phyloP scores from a whole-genome alignment of 495 filamentous ascomycete genomes.

The Aspergillus bridgeri region DNA sequence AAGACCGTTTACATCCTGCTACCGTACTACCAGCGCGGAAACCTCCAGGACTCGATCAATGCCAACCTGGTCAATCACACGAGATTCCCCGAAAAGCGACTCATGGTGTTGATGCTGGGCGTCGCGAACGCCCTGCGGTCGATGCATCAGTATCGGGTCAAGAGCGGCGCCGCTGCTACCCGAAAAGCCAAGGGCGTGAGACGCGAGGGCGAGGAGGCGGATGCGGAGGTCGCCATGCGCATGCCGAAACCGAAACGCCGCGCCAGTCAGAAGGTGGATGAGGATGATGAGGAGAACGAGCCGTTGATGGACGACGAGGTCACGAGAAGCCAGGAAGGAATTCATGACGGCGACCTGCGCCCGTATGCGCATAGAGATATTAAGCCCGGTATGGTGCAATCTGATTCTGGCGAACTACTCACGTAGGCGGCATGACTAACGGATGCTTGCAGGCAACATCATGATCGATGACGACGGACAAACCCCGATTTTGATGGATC shows the following conservation, averaged over 20 bases:
- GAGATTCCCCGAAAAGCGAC: conserved; percentile 80
- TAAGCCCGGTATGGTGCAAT: conserved; percentile 69
- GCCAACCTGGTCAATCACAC: conserved; percentile 96
- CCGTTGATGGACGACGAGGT: conserved; percentile 85
- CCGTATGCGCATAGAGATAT: conserved; percentile 96
- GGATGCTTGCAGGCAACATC: conserved; percentile 68
- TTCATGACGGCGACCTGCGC: conserved; percentile 64
- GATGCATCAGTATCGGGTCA: conserved; percentile 85
- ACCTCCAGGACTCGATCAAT: conserved; percentile 97
- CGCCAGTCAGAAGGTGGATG: conserved; percentile 41
- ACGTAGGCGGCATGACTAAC: background rate
- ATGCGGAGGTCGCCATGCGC: conserved; percentile 55
- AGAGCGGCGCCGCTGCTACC: conserved; percentile 48
- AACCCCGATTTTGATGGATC: conserved; percentile 95
- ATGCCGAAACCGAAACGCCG: conserved; percentile 50
- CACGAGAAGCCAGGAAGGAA: conserved; percentile 64
- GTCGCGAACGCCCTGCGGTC: conserved; percentile 82
- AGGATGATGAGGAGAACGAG: conserved; percentile 72
- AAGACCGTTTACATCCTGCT: conserved; percentile 97
- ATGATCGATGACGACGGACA: conserved; percentile 89
- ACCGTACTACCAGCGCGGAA: conserved; percentile 91
- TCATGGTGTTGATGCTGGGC: conserved; percentile 89
- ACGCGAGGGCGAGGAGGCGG: conserved; percentile 56
- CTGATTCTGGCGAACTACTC: background rate
- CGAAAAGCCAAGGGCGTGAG: conserved; percentile 61